Percentiles rank a stretch among this genome's conserved stretches.
These are phyloP conservation scores for Suillus placidus DNA, from an alignment of 768 basidiomycete species.

Conservation along the genomic window DNA sequence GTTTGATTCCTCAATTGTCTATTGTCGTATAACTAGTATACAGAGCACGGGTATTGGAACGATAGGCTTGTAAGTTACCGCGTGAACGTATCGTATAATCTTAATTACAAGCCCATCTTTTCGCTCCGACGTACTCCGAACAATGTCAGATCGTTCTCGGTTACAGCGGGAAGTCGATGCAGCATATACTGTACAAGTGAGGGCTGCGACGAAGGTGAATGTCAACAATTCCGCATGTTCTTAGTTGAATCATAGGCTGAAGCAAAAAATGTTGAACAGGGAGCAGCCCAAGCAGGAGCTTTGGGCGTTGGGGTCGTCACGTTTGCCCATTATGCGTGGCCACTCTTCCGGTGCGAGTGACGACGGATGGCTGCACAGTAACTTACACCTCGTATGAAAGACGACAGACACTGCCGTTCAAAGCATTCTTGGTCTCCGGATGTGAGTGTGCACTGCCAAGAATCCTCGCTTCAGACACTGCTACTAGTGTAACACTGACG, in stretches of 20 bases:
- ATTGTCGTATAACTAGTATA: background rate
- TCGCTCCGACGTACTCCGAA: background rate
- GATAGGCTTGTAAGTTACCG: background rate
- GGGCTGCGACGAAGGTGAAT: slow-evolving; percentile 58
- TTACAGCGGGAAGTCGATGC: slow-evolving; percentile 56
- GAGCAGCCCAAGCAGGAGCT: slow-evolving; percentile 52
- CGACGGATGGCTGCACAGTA: background rate
- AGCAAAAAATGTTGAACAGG: slow-evolving; percentile 40
- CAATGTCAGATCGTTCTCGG: slow-evolving; percentile 40
- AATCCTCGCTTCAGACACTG: background rate
- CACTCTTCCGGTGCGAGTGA: slow-evolving; percentile 60
- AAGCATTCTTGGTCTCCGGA: slow-evolving; percentile 73
- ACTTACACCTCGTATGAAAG: slow-evolving; percentile 38
- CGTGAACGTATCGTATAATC: background rate
- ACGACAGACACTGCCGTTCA: slow-evolving; percentile 80
- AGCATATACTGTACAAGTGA: slow-evolving; percentile 62
- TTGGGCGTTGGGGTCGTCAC: slow-evolving; percentile 63
- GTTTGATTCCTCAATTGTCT: background rate
- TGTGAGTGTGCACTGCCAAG: slow-evolving; percentile 46
- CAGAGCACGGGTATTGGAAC: background rate
- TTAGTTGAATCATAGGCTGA: slow-evolving; percentile 11
- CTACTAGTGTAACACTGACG: background rate
- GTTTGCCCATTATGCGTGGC: slow-evolving; percentile 72
- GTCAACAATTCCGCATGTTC: background rate
- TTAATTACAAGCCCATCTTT: background rate